These are phyloP conservation scores for Pseudogymnoascus sp. DNA, from an alignment of 2,329 filamentous ascomycete genomes.

Conservation along the genomic window DNA sequence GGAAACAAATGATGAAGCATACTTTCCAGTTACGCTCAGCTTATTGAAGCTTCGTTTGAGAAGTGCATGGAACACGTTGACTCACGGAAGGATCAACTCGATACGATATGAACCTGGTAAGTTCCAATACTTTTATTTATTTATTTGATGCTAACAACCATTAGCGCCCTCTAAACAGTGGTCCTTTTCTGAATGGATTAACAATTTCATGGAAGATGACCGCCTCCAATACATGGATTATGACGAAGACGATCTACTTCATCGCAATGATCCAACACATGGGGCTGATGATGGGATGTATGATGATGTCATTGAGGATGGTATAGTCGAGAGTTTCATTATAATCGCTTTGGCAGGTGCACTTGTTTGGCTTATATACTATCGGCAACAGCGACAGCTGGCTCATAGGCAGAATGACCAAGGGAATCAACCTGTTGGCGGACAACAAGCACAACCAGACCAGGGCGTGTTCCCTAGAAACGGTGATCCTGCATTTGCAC, in stretches of 20 bases:
- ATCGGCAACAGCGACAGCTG: slow-evolving; percentile 64
- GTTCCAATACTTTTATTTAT: slow-evolving; percentile 24
- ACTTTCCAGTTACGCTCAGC: slow-evolving; percentile 83
- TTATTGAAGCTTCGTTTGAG: slow-evolving; percentile 76
- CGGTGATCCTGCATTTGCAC: slow-evolving; percentile 59
- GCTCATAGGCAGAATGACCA: slow-evolving; percentile 37
- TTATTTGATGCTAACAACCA: slow-evolving; percentile 25
- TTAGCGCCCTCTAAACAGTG: slow-evolving; percentile 64
- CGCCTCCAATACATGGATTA: slow-evolving; percentile 53
- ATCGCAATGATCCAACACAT: slow-evolving; percentile 48
- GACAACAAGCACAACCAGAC: slow-evolving; percentile 29
- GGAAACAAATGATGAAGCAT: slow-evolving; percentile 87
- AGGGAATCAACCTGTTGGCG: slow-evolving; percentile 21
- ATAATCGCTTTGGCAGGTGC: slow-evolving; percentile 72
- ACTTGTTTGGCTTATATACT: slow-evolving; percentile 73
- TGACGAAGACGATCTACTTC: slow-evolving; percentile 33
- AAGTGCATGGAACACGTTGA: slow-evolving; percentile 92
- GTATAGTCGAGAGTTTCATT: slow-evolving; percentile 74
- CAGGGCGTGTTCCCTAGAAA: slow-evolving; percentile 58
- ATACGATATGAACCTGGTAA: slow-evolving; percentile 84
- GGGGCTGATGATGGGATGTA: slow-evolving; percentile 48
- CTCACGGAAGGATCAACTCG: slow-evolving; percentile 81
- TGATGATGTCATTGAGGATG: slow-evolving; percentile 65
- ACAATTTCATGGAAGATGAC: slow-evolving; percentile 70
- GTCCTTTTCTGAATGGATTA: slow-evolving; percentile 79